phyloP scores from a whole-genome alignment of 2,329 filamentous ascomycete species.

The Colletotrichum cereale region DNA sequence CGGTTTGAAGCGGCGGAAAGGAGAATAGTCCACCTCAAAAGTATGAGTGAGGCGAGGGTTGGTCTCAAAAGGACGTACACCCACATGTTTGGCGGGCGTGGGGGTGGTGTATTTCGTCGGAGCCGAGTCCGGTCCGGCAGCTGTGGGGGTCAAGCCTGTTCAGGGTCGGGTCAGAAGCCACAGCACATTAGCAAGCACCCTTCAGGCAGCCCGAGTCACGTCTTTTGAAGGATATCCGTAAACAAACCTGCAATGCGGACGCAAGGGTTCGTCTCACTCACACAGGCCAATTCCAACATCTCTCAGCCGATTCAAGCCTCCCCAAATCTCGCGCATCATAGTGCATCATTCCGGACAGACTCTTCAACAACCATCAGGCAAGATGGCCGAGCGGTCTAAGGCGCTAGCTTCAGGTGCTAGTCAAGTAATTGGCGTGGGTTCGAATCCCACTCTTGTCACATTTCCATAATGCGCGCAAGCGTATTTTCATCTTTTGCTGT shows the following conservation, averaged over 20 bases:
- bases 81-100: neutral
- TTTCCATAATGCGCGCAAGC: neutral
- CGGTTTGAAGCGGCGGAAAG: neutral
- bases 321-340: neutral
- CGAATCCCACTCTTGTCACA: constrained; percentile 24
- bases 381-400: constrained; percentile 29
- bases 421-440: constrained; percentile 28
- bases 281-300: neutral
- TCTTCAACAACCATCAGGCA: neutral
- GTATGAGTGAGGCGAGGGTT: neutral
- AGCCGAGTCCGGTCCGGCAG: neutral
- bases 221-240: no score
- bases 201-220: neutral
- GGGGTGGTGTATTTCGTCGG: neutral
- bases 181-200: neutral
- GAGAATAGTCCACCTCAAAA: neutral
- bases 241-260: no score
- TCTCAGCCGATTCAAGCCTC: neutral
- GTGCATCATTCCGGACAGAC: fast-evolving
- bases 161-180: neutral
- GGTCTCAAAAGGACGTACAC: neutral
- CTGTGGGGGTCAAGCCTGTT: neutral
- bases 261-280: neutral
- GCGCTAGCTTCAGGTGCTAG: constrained; percentile 29
- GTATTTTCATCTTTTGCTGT: fast-evolving